phyloP scores from a whole-genome alignment of 371 early-diverging fungal genomes.

The Apophysomyces variabilis region DNA sequence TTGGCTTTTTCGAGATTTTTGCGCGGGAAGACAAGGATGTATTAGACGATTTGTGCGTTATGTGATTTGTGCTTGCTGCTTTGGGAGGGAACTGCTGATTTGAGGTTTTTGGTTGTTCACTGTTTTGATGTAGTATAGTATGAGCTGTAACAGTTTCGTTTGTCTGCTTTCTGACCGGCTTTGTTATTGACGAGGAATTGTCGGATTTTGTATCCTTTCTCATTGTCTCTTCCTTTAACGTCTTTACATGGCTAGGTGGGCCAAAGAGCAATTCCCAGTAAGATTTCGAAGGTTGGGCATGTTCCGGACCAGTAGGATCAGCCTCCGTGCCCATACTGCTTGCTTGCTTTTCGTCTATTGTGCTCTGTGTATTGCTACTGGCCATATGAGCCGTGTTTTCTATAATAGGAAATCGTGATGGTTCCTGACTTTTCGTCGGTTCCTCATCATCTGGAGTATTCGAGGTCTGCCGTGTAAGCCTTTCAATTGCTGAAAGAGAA shows the following conservation, averaged over 20 bases:
- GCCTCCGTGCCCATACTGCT: background rate
- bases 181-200: background rate
- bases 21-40: background rate
- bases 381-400: background rate
- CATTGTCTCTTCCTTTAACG: background rate
- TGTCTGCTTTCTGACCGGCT: too few species aligned
- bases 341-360: background rate
- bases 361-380: background rate
- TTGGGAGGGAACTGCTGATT: background rate
- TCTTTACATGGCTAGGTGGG: background rate
- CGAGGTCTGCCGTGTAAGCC: background rate
- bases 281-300: background rate
- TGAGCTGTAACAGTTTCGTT: too few species aligned
- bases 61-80: background rate
- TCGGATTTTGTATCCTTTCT: background rate
- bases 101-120: constrained; percentile 5
- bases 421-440: background rate
- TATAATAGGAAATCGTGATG: background rate
- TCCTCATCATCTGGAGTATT: background rate
- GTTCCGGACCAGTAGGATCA: background rate
- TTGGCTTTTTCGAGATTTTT: background rate
- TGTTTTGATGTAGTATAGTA: background rate
- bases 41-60: background rate
- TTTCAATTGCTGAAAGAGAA: background rate
- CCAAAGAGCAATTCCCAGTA: constrained; percentile 26